Base-by-base conservation (phyloP, 768 basidiomycete species). In the Naganishia kalamii region DNA sequence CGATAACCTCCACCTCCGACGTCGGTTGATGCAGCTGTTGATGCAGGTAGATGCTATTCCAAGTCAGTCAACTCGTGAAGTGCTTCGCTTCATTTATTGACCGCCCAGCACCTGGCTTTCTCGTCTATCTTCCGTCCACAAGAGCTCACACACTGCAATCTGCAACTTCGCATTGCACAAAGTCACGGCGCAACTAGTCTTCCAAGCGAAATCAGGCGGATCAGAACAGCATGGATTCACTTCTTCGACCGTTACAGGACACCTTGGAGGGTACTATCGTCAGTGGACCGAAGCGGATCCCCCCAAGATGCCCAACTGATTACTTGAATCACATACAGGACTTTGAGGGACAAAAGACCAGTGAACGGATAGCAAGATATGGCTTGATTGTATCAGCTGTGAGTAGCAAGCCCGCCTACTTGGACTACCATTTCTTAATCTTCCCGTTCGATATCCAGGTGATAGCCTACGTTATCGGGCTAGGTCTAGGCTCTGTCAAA, bases 301-400 rank as follows among this genome's bases (percentile, higher is more conserved):
- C 17, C 7, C 17, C 19, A 8, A 12, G 2, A 35, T 54, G 33
- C 11, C 54, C 37, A 35, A 41, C 10, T 6, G 21, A 37, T 3
- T n/a, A n/a, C n/a, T n/a, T n/a, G n/a, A n/a, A n/a, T 23, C n/a
- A 19, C 7, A 57, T 41, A 10, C 27, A 57, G 54, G 54, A 57
- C n/a, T 57, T 57, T 32, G 54, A 57, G 27, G 54, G 54, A 23
- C 54, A 57, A 35, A 57, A 57, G 27, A 27, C 35, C 5, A 41
- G 33, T 17, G 54, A 57, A 40, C 15, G 37, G 54, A 27, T 57
- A 40, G 33, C 54, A 15, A 57, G n/a, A 15, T 57, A 57, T 41
- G 54, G 54, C n/a, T 40, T 57, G 37, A 57, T 57, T 21, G 19
- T 57, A 29, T 41, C 54, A 23, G 54, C 54, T 11, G 54, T 57